Evolutionary conservation across 768 basidiomycete genomes (phyloP), one percentile per base, ranked within the genome.

Genomic region (Trametes gibbosa): DNA sequence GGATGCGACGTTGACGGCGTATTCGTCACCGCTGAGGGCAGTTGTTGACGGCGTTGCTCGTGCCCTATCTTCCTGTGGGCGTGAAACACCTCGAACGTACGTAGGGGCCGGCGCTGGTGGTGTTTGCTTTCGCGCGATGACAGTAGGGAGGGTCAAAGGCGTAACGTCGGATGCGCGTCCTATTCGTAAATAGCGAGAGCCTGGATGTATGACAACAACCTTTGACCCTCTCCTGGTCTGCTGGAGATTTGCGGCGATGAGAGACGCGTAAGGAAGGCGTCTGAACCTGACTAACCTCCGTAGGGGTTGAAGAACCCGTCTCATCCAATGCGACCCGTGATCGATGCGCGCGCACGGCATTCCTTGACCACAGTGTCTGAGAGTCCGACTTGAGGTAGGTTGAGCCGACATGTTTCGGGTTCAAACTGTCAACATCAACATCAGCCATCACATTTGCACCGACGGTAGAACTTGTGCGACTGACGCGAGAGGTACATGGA

Each of bases 381-480:
- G 79, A 75, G 35, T 93, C 91, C 1, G 82, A 79, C 68, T 92
- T 92, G 53, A 92, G 78, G 68, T 94, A 95, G 6, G 82, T 84
- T 8, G 89, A 84, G 32, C 83, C 84, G 70, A 84, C 80, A 66
- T 93, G 87, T 69, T 93, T 94, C 34, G 88, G 89, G 70, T 92
- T 92, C 32, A 84, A 80, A 56, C 89, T 92, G 66, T 9, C 12
- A 50, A 42, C 12, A 32, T 53, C 56, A 50, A n/a, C 7, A 43
- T 50, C 16, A 19, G 39, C 24, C 14, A 53, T 17, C 29, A 5
- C n/a, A 17, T 13, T 49, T 19, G 32, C 17, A 1, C 27, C 14
- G 4, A 17, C 17, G 5, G n/a, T 24, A 32, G 47, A 9, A 16
- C 24, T 1, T 9, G 23, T 23, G 46, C 25, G 29, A 72, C 80